Percentiles rank a stretch among this genome's conserved stretches.
phyloP scores from a whole-genome alignment of 306 rosid species.

The Macrotyloma uniflorum region DNA sequence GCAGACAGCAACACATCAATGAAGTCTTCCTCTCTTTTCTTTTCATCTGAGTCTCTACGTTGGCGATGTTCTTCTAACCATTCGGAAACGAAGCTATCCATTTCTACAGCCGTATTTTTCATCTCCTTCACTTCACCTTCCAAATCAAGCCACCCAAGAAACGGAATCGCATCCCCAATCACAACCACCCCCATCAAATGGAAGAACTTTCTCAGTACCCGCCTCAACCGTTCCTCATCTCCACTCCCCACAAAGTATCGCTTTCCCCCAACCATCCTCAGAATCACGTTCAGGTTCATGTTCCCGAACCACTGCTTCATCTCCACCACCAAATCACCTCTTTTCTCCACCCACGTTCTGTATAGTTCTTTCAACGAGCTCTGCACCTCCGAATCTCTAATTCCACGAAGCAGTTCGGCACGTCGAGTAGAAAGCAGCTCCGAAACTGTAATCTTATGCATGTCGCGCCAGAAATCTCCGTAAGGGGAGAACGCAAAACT shows the following conservation, averaged over 20 bases:
- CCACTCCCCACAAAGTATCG: not conserved
- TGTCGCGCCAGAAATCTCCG: conserved; percentile 4
- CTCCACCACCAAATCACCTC: not conserved
- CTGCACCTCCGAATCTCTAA: not conserved
- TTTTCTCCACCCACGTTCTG: not conserved
- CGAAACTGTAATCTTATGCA: not conserved
- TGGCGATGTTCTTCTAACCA: conserved; percentile 19
- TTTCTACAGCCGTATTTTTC: not conserved
- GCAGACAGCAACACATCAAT: conserved; percentile 44
- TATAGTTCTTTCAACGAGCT: not conserved
- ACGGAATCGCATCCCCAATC: conserved; percentile 11
- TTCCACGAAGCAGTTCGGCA: not conserved
- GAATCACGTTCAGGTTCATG: not conserved
- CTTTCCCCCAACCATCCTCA: conserved; percentile 11
- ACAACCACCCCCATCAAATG: not conserved
- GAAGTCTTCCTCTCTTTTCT: conserved; percentile 29
- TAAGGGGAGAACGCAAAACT: not conserved
- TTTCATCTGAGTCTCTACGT: not conserved
- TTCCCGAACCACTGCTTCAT: conserved; percentile 5
- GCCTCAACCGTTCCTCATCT: not conserved
- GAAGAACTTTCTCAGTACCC: not conserved
- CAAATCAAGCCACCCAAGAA: conserved; percentile 16
- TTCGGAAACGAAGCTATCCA: not conserved
- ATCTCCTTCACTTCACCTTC: conserved; percentile 14
- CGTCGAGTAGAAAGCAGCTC: not conserved